Base-by-base conservation (phyloP, 768 basidiomycete species). In the Mycena floridula region DNA sequence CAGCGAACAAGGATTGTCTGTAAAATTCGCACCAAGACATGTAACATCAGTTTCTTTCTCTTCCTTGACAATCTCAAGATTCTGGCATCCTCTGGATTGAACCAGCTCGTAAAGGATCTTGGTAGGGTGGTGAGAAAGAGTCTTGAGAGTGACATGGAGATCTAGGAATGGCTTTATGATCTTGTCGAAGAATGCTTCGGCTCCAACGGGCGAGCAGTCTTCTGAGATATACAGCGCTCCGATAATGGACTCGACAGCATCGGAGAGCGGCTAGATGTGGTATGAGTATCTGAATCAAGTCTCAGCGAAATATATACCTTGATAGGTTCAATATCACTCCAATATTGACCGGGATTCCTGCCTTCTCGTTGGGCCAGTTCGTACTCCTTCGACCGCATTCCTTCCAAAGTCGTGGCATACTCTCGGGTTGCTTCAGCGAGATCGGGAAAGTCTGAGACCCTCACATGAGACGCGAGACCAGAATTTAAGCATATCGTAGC, bases 201-300 rank as follows among this genome's bases (percentile, higher is more conserved):
- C 72, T 4, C 85, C 85, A 42, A 66, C 62, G 21, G 74, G 73
- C 13, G 77, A 73, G 61, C 82, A 87, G 44, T 74, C 69, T 57
- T 90, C 88, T 18, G 82, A 85, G 50, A 92, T 75, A 61, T 82
- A 88, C 40, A 89, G 64, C 8, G 87, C 89, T 7, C 88, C 90
- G 26, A 89, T 68, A 30, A 87, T 69, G 3, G 89, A 82, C 61
- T 93, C 89, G 72, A 22, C 89, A 70, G 59, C n/a, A n/a, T n/a
- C n/a, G n/a, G n/a, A n/a, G n/a, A n/a, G n/a, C n/a, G n/a, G n/a
- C n/a, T n/a, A n/a, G n/a, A n/a, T n/a, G n/a, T n/a, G n/a, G n/a
- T n/a, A n/a, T n/a, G n/a, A n/a, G n/a, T n/a, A n/a, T n/a, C n/a
- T n/a, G n/a, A n/a, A n/a, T n/a, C n/a, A n/a, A n/a, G n/a, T n/a